phyloP scores from a whole-genome alignment of 2,329 filamentous ascomycete species.

The Sclerotinia borealis region DNA sequence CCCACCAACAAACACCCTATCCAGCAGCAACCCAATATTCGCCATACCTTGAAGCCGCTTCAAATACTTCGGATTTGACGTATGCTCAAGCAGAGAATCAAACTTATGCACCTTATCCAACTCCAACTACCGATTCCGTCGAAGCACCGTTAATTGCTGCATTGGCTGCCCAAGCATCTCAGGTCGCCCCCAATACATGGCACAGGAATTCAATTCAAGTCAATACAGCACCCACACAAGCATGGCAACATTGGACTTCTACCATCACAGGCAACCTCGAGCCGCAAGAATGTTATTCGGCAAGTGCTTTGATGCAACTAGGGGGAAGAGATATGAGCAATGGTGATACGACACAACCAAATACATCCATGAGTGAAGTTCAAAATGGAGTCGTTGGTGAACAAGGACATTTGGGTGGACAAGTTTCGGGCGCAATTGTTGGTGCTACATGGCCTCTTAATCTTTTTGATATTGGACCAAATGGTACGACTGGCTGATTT shows the following conservation, averaged over 20 bases:
- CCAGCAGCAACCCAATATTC: constrained; percentile 30
- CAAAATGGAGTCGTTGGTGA: not conserved
- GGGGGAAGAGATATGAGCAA: constrained; percentile 22
- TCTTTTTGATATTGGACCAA: constrained; percentile 22
- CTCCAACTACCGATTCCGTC: constrained; percentile 14
- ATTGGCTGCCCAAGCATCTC: constrained; percentile 25
- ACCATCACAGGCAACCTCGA: constrained; percentile 29
- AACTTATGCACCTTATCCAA: not conserved
- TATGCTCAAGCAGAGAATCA: constrained; percentile 24
- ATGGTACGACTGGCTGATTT: not conserved
- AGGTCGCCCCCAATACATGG: constrained; percentile 33
- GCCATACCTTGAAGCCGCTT: constrained; percentile 23
- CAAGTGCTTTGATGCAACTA: constrained; percentile 31
- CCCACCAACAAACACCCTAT: constrained; percentile 29
- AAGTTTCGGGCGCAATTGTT: not conserved
- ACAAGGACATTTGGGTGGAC: constrained; percentile 2
- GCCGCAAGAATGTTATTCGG: constrained; percentile 30
- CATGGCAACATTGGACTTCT: constrained; percentile 32
- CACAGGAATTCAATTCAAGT: constrained; percentile 12
- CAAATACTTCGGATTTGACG: constrained; percentile 15
- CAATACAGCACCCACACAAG: constrained; percentile 22
- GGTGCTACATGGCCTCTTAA: constrained; percentile 24
- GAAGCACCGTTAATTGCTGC: constrained; percentile 27
- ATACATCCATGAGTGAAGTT: not conserved
- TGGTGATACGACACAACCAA: constrained; percentile 11